These are phyloP conservation scores for Sanghuangporus weigelae DNA, from an alignment of 1,284 basidiomycete genomes.

Conservation along the genomic window DNA sequence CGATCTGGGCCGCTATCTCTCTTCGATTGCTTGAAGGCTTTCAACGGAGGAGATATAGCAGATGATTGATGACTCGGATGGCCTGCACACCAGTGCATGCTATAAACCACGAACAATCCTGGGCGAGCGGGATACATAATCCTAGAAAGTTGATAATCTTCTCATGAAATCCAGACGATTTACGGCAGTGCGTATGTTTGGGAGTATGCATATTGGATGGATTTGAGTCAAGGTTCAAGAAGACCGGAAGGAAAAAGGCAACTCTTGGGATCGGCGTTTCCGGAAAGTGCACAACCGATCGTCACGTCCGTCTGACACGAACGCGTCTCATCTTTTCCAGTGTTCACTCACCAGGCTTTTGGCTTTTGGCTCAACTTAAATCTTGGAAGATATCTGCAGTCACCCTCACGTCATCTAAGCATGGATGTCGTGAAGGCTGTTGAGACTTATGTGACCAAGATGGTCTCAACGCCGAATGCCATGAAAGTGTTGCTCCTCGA, in stretches of 20 bases:
- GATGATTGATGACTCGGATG: too few relatives aligned
- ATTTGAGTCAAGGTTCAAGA: neutral
- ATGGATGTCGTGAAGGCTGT: slow-evolving; percentile 98
- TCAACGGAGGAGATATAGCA: too few relatives aligned
- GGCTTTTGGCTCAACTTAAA: neutral
- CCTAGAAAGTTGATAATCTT: too few relatives aligned
- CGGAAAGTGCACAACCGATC: neutral
- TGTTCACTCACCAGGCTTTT: neutral
- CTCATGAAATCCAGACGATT: too few relatives aligned
- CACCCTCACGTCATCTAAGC: neutral
- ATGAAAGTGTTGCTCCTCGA: slow-evolving; percentile 99
- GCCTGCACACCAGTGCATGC: too few relatives aligned
- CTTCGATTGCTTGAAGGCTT: too few relatives aligned
- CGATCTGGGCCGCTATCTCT: too few relatives aligned
- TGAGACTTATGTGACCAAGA: slow-evolving; percentile 88
- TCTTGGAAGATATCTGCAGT: neutral
- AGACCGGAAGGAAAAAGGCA: neutral
- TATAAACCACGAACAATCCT: too few relatives aligned
- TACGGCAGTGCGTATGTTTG: too few relatives aligned
- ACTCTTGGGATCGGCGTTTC: neutral
- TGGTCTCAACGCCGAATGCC: slow-evolving; percentile 79
- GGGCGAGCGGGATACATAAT: too few relatives aligned
- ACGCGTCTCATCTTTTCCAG: neutral
- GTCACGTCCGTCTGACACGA: neutral
- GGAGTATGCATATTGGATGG: neutral